phyloP scores from a whole-genome alignment of 2,329 filamentous ascomycete genomes.

The Periconia sp. region DNA sequence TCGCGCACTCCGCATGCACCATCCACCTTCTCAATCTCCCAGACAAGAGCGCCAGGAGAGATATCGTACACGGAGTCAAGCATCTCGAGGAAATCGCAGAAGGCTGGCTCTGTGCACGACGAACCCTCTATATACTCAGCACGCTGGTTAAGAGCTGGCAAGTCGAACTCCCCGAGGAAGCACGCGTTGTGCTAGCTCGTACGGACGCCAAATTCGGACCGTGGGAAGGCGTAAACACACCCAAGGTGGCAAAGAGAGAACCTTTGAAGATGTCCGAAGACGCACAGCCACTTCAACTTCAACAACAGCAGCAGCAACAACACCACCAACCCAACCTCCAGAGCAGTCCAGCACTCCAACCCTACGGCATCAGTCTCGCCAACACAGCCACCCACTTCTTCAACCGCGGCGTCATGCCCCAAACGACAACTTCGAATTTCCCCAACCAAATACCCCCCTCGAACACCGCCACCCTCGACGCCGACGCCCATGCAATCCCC shows the following conservation, averaged over 20 bases:
- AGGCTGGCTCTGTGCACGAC: slow-evolving; percentile 86
- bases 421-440: slow-evolving; percentile 7
- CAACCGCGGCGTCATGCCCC: slow-evolving; percentile 19
- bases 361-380: slow-evolving; percentile 32
- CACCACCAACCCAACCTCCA: slow-evolving; percentile 1
- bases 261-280: slow-evolving; percentile 10
- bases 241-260: slow-evolving; percentile 22
- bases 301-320: neutral
- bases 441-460: slow-evolving; percentile 24
- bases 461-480: slow-evolving; percentile 12
- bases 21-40: slow-evolving; percentile 92
- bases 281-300: slow-evolving; percentile 1
- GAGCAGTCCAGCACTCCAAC: slow-evolving; percentile 26
- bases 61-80: slow-evolving; percentile 87
- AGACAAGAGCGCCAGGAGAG: slow-evolving; percentile 84
- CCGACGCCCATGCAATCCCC: slow-evolving; percentile 32
- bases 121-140: slow-evolving; percentile 82
- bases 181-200: slow-evolving; percentile 70
- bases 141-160: slow-evolving; percentile 88
- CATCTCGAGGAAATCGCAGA: slow-evolving; percentile 95
- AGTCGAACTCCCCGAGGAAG: slow-evolving; percentile 83
- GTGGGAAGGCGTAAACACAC: slow-evolving; percentile 45
- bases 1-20: slow-evolving; percentile 89
- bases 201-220: slow-evolving; percentile 79
- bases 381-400: slow-evolving; percentile 28